These are phyloP conservation scores for Plasmodium fragile DNA, from an alignment of 169 alveolate species.

Conservation along the genomic window DNA sequence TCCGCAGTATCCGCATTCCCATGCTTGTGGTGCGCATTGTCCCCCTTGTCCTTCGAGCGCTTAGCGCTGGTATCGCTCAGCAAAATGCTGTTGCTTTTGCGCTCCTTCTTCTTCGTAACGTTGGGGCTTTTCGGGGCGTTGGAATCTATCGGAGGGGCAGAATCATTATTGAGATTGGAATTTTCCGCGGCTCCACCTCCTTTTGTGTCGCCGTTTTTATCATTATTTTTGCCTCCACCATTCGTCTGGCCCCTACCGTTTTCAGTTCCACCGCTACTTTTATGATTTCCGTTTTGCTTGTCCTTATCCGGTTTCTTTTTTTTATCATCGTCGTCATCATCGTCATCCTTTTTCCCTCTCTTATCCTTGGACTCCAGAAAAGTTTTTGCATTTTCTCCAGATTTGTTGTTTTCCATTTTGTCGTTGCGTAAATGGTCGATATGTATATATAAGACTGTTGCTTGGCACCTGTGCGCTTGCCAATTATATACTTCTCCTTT, in stretches of 20 bases:
- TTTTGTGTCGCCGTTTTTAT: not conserved
- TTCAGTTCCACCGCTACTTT: not conserved
- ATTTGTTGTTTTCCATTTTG: conserved; percentile 46
- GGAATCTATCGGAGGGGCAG: not conserved
- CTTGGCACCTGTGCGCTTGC: not conserved
- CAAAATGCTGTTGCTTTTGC: not conserved
- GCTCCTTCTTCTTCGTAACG: not conserved
- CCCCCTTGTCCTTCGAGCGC: not conserved
- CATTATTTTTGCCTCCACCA: not conserved
- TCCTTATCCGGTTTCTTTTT: not conserved
- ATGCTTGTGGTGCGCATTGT: not conserved
- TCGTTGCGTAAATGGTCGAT: not conserved
- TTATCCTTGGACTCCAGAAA: conserved; percentile 46
- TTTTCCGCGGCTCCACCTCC: not conserved
- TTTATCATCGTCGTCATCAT: conserved; percentile 39
- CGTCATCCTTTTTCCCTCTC: conserved; percentile 36
- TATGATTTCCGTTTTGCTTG: not conserved
- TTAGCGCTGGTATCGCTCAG: not conserved
- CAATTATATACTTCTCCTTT: not conserved
- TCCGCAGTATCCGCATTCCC: not conserved
- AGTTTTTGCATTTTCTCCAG: conserved; percentile 12
- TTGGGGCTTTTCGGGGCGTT: not conserved
- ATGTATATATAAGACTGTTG: not conserved
- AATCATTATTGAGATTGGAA: not conserved
- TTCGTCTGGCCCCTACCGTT: not conserved